phyloP scores from a whole-genome alignment of 2,329 filamentous ascomycete genomes.

The Pestalotiopsis sp. region DNA sequence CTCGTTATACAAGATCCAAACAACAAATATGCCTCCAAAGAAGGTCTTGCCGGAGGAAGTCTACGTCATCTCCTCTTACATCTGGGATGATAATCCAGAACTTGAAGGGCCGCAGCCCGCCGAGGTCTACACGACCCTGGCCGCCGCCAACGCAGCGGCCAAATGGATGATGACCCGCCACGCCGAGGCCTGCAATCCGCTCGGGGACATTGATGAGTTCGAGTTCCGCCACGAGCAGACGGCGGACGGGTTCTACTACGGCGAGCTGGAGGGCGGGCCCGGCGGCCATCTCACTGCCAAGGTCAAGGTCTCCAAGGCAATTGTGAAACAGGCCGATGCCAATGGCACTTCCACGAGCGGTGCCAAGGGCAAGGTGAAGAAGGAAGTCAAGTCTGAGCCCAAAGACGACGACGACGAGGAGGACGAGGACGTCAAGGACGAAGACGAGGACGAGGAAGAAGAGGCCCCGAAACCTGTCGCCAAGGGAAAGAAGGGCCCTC shows the following conservation, averaged over 20 bases:
- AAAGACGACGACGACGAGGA: conserved; percentile 1
- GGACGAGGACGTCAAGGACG: conserved; percentile 12
- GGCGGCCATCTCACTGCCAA: not conserved
- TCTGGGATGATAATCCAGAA: conserved; percentile 12
- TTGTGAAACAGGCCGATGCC: not conserved
- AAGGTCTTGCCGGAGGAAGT: conserved; percentile 12
- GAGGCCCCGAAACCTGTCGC: not conserved
- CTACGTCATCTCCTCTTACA: conserved; percentile 17
- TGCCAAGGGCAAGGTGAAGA: conserved; percentile 1
- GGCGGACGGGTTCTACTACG: conserved; percentile 1
- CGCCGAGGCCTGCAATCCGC: conserved; percentile 12
- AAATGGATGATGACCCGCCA: conserved; percentile 13
- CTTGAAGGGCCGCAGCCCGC: conserved; percentile 13
- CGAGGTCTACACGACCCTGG: conserved; percentile 13
- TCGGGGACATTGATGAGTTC: not conserved
- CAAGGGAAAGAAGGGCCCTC: conserved; percentile 3
- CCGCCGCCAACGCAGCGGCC: conserved; percentile 17
- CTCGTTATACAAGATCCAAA: not conserved
- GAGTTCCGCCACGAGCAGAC: not conserved
- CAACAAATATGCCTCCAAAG: conserved; percentile 4
- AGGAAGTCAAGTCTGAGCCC: not conserved
- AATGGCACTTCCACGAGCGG: not conserved
- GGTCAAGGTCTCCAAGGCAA: not conserved
- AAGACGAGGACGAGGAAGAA: conserved; percentile 16
- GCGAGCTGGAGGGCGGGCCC: not conserved